phyloP scores from a whole-genome alignment of 2,329 filamentous ascomycete species.

The Cordyceps cicadae region DNA sequence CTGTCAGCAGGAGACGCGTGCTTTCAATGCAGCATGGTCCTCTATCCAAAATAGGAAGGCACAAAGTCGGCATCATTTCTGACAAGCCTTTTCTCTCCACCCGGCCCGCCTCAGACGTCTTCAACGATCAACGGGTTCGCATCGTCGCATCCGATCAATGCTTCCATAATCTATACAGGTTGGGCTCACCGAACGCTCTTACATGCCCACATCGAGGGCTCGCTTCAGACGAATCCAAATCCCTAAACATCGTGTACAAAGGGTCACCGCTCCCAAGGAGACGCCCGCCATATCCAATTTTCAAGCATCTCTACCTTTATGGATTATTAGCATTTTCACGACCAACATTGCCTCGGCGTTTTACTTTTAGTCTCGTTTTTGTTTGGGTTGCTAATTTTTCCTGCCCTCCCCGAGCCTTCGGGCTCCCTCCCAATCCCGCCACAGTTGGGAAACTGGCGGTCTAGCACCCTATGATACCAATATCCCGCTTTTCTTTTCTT shows the following conservation, averaged over 20 bases:
- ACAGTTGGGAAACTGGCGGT: slow-evolving; percentile 4
- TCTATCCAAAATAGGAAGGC: slow-evolving; percentile 4
- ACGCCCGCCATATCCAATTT: background rate
- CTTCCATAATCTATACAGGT: no score
- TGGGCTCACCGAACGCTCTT: no score
- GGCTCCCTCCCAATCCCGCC: background rate
- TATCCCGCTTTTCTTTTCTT: background rate
- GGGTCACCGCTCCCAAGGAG: background rate
- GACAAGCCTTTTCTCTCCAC: background rate
- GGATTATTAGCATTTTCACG: background rate
- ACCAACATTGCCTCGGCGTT: background rate
- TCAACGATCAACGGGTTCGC: background rate
- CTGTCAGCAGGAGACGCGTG: background rate
- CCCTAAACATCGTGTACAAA: background rate
- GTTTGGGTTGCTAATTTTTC: background rate
- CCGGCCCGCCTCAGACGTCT: background rate
- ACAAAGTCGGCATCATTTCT: background rate
- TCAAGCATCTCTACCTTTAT: background rate
- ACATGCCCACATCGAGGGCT: background rate
- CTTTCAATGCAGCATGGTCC: background rate
- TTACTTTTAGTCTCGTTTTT: background rate
- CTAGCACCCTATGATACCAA: slow-evolving; percentile 7
- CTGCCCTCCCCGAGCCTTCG: background rate
- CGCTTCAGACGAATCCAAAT: background rate
- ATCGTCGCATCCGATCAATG: background rate